phyloP scores from a whole-genome alignment of 2,329 filamentous ascomycete species.

The Xylaria sp. region DNA sequence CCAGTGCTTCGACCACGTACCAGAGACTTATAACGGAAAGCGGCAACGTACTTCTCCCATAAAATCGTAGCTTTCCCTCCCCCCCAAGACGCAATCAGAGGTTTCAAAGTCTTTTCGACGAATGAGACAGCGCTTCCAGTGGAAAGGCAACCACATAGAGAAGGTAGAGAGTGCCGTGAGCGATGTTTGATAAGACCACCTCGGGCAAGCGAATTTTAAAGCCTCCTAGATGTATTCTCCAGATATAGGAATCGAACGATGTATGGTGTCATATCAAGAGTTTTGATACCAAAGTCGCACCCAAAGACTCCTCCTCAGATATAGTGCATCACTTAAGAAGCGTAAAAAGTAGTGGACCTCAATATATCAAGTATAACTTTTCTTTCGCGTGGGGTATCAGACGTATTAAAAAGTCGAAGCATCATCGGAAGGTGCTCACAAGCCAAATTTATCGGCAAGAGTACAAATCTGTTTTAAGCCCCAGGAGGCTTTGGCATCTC shows the following conservation, averaged over 20 bases:
- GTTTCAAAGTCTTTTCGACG: neutral
- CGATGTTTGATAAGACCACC: constrained; percentile 1
- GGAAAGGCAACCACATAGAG: neutral
- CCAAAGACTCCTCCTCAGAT: constrained; percentile 4
- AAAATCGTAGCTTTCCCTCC: neutral
- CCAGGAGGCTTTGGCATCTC: constrained; percentile 55
- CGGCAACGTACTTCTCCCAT: constrained; percentile 5
- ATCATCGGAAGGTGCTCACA: neutral
- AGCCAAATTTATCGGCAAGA: constrained; percentile 1
- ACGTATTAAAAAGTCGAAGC: constrained; percentile 9
- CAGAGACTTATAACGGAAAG: neutral
- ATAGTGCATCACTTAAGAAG: constrained; percentile 9
- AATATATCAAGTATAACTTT: constrained; percentile 8
- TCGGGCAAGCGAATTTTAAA: neutral
- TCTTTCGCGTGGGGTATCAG: constrained; percentile 19
- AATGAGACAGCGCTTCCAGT: neutral
- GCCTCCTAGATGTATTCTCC: constrained; percentile 5
- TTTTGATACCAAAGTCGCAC: constrained; percentile 12
- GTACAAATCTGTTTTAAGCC: constrained; percentile 44
- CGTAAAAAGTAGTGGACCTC: constrained; percentile 14
- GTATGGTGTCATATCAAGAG: constrained; percentile 20
- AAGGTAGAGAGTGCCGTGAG: neutral
- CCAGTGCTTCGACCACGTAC: constrained; percentile 3
- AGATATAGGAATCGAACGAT: constrained; percentile 13
- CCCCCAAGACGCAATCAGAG: neutral